These are phyloP conservation scores for Cladosporium cucumerinum DNA, from an alignment of 2,329 filamentous ascomycete species.

Conservation along the genomic window DNA sequence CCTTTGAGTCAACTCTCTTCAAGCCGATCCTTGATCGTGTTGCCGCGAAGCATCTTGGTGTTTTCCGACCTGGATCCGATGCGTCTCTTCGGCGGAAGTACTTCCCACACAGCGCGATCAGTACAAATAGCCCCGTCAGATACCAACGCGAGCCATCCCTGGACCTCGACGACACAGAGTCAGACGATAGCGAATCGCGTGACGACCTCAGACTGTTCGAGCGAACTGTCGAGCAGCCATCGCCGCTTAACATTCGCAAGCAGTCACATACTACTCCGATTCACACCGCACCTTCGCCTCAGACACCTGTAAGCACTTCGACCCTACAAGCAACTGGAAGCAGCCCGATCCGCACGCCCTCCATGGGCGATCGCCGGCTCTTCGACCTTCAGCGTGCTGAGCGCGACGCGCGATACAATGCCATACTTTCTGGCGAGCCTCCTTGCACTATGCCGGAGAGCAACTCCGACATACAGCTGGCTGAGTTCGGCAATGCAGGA, in stretches of 20 bases:
- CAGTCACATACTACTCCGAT: background rate
- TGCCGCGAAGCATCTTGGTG: background rate
- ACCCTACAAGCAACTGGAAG: background rate
- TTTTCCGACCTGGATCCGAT: constrained; percentile 5
- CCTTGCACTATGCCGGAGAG: background rate
- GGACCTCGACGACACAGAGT: background rate
- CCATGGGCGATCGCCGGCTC: constrained; percentile 25
- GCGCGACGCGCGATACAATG: constrained; percentile 30
- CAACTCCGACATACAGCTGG: background rate
- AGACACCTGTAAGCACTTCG: background rate
- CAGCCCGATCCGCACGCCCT: constrained; percentile 15
- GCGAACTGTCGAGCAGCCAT: background rate
- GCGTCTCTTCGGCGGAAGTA: background rate
- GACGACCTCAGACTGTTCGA: background rate
- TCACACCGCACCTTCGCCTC: background rate
- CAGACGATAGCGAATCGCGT: background rate
- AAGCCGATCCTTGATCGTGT: constrained; percentile 7
- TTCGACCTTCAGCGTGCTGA: constrained; percentile 28
- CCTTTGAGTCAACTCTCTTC: constrained; percentile 1
- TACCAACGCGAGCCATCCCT: background rate
- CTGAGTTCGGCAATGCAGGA: constrained; percentile 7
- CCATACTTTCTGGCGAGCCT: constrained; percentile 15
- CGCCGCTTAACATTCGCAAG: constrained; percentile 8
- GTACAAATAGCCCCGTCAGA: background rate
- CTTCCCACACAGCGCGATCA: background rate